Evolutionary conservation across 352 stramenopile genomes (phyloP).

Genomic region (Phytophthora lateralis): DNA sequence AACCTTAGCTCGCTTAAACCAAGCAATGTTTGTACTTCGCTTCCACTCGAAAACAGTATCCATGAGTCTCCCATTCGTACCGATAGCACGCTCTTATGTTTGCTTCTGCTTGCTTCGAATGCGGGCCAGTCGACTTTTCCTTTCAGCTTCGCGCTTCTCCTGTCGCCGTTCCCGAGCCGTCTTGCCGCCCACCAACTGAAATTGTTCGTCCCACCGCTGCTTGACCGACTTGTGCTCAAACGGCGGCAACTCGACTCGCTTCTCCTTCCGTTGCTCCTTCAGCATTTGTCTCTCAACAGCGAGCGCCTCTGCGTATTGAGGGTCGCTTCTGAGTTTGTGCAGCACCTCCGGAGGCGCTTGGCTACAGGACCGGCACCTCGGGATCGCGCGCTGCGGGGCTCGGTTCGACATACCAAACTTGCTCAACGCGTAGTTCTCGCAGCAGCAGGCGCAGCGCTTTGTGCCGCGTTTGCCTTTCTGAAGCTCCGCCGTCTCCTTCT

Average conservation of each 20-base stretch:
- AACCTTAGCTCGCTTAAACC: too few relatives aligned
- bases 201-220: conserved; percentile 22
- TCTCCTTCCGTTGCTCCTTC: conserved; percentile 1
- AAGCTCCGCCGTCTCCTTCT: neutral
- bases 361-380: conserved; percentile 19
- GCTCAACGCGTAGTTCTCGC: conserved; percentile 2
- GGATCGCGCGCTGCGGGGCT: conserved; percentile 1
- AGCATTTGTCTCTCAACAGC: conserved; percentile 7
- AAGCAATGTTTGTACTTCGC: too few relatives aligned
- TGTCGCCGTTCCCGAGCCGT: conserved; percentile 14
- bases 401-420: conserved; percentile 12
- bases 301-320: conserved; percentile 6
- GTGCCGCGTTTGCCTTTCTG: conserved; percentile 6
- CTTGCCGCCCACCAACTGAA: conserved; percentile 11
- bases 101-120: conserved; percentile 1
- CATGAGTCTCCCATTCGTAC: too few relatives aligned
- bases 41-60: too few relatives aligned
- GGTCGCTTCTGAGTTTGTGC: neutral
- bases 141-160: conserved; percentile 4
- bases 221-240: conserved; percentile 22
- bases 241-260: neutral
- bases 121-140: conserved; percentile 4
- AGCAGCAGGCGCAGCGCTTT: conserved; percentile 17
- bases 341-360: conserved; percentile 8
- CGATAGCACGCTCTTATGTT: neutral